Conservation (phyloP, 2,329 filamentous ascomycete genomes). For the Penicillium sp. region DNA sequence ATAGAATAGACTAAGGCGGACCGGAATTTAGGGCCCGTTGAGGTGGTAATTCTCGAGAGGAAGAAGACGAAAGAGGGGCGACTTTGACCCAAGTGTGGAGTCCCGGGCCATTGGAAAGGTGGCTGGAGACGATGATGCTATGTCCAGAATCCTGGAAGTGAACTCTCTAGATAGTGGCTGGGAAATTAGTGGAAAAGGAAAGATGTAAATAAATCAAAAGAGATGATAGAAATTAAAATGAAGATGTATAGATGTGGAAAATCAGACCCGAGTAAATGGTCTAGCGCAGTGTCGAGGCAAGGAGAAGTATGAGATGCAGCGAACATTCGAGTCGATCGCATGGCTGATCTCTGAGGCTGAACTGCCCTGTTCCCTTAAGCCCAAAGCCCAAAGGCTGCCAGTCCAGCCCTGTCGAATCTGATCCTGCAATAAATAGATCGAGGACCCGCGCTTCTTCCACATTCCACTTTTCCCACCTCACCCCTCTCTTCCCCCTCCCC, state of each 20-base stretch:
- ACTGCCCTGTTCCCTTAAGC: background rate
- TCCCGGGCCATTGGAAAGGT: background rate
- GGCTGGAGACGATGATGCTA: constrained; percentile 15
- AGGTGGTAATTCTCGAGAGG: background rate
- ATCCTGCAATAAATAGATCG: background rate
- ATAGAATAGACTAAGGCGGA: background rate
- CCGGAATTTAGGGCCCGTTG: background rate
- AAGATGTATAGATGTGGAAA: too few relatives aligned
- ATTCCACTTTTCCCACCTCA: background rate
- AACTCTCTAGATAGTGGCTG: too few relatives aligned
- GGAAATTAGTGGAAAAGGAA: background rate
- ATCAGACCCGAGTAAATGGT: too few relatives aligned
- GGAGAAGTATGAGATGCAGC: background rate
- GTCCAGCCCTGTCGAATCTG: background rate
- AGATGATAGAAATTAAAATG: background rate
- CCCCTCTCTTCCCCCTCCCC: constrained; percentile 2
- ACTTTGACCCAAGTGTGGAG: constrained; percentile 6
- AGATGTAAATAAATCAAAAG: too few relatives aligned
- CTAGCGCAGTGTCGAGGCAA: background rate
- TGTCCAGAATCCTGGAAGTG: constrained; percentile 2
- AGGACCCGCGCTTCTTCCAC: constrained; percentile 1
- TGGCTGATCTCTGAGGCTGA: constrained; percentile 6
- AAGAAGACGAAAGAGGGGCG: background rate
- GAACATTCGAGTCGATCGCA: background rate
- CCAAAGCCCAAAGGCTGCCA: background rate